A percentile compares a stretch with the other conserved stretches of the same genome.
These are phyloP conservation scores for sorghum (Sorghum bicolor) DNA, from an alignment of 176 grass and related monocot genomes.

Conservation along the genomic window Sorghum_bicolor_NCBIv3 NC_012874.2:16073501-16074000, in stretches of 20 bases:
- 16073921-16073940: neutral
- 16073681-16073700: neutral
- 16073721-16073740: neutral
- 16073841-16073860: neutral
- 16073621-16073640: no score
- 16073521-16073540: neutral
- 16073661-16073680: neutral
- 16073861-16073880: neutral
- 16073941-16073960: neutral
- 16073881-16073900: neutral
- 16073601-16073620: neutral
- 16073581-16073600: neutral
- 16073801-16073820: neutral
- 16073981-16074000: neutral
- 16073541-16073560: neutral
- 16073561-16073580: neutral
- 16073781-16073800: no score
- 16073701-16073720: neutral
- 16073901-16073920: neutral
- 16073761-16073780: neutral
- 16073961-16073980: neutral
- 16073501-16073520: neutral
- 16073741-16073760: neutral
- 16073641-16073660: neutral
- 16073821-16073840: neutral